Evolutionary conservation across 805 yeast species (phyloP).

Genomic region (Limtongia smithiae): DNA sequence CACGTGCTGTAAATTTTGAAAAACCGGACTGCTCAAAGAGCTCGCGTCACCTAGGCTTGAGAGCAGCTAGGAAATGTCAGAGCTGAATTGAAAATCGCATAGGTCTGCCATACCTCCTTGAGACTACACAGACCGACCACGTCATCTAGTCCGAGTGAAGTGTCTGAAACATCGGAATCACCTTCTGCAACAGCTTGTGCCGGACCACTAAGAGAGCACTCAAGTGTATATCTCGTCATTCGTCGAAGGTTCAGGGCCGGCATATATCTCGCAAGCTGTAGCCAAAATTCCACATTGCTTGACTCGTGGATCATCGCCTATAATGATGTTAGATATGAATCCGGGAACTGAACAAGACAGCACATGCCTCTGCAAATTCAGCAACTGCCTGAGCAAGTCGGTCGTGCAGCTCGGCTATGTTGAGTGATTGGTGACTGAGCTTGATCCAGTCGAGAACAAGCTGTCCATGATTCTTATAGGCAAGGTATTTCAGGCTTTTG

Average conservation of each 20-base stretch:
- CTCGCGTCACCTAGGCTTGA: constrained; percentile 10
- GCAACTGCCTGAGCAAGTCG: constrained; percentile 49
- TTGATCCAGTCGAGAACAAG: constrained; percentile 49
- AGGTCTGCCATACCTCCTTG: constrained; percentile 7
- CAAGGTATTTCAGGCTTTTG: constrained; percentile 68
- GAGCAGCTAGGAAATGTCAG: not conserved
- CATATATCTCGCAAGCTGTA: constrained; percentile 21
- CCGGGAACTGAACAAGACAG: constrained; percentile 31
- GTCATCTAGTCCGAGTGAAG: constrained; percentile 19
- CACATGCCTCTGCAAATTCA: constrained; percentile 60
- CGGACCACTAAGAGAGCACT: constrained; percentile 14
- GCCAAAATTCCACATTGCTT: constrained; percentile 27
- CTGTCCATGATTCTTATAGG: constrained; percentile 77
- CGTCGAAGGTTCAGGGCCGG: constrained; percentile 22
- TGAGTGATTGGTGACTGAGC: constrained; percentile 31
- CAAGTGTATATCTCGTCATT: constrained; percentile 19
- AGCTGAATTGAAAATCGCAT: not conserved
- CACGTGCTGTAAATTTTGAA: constrained; percentile 2
- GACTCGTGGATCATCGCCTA: constrained; percentile 60
- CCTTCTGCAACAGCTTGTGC: not conserved
- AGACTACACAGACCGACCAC: constrained; percentile 17
- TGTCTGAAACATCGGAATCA: constrained; percentile 4
- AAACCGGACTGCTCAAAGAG: constrained; percentile 12
- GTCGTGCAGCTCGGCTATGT: constrained; percentile 40
- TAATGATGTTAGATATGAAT: constrained; percentile 48